These are phyloP conservation scores for Stagonosporopsis vannaccii DNA, from an alignment of 2,329 filamentous ascomycete species.

Conservation along the genomic window DNA sequence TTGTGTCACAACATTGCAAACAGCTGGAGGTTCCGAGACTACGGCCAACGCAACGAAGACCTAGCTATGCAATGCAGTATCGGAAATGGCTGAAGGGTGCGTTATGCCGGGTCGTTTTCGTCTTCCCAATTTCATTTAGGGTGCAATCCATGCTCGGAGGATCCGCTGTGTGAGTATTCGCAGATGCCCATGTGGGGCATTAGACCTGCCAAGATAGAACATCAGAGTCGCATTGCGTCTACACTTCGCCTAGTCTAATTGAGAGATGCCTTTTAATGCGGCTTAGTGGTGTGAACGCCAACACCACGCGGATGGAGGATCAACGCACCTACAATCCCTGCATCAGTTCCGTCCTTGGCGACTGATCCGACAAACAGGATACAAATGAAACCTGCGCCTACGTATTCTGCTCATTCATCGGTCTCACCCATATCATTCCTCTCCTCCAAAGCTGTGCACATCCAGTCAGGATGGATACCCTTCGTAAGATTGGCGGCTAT, in stretches of 20 bases:
- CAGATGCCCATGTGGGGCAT: background rate
- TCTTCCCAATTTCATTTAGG: background rate
- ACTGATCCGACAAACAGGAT: constrained; percentile 18
- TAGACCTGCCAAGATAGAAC: background rate
- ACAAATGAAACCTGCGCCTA: constrained; percentile 22
- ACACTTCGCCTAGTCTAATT: constrained; percentile 2
- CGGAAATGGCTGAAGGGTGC: background rate
- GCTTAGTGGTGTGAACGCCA: constrained; percentile 13
- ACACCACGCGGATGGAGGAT: constrained; percentile 16
- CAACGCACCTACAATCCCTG: constrained; percentile 19
- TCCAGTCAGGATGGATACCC: constrained; percentile 20
- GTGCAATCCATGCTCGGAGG: background rate
- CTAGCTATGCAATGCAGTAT: background rate
- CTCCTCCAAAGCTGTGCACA: background rate
- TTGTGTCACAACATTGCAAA: background rate
- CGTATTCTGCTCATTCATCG: constrained; percentile 4
- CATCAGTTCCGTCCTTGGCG: constrained; percentile 25
- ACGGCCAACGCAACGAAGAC: background rate
- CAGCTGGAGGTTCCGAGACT: background rate
- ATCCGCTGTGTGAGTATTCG: background rate
- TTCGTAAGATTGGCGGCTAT: constrained; percentile 38
- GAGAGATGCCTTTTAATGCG: background rate
- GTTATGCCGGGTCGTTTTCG: too few relatives aligned
- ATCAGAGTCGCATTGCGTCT: constrained; percentile 7
- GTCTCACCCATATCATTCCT: background rate